phyloP scores from a whole-genome alignment of 164 flowering plant genomes.

The Magnolia sinica region DNA sequence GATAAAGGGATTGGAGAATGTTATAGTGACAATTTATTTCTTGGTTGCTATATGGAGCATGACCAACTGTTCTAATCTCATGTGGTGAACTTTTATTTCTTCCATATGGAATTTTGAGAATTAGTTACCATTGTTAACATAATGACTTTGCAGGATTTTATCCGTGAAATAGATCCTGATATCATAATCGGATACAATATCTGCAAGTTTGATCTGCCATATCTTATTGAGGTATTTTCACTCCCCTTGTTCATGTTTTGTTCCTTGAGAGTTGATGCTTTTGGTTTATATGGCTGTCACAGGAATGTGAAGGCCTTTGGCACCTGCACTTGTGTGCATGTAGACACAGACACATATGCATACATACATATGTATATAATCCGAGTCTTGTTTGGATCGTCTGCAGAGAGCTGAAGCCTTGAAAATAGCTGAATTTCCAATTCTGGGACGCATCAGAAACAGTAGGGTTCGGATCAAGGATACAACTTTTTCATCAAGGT shows the following conservation, averaged over 20 bases:
- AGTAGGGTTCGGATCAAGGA: constrained; percentile 82
- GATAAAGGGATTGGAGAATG: too few species aligned
- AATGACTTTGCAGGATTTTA: constrained; percentile 59
- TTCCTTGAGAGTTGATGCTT: neutral
- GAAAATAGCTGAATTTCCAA: constrained; percentile 83
- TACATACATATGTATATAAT: neutral
- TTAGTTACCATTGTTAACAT: constrained; percentile 1
- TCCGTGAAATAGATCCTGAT: constrained; percentile 94
- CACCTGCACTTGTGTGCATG: too few species aligned
- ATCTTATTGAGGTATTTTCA: constrained; percentile 79
- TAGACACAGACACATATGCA: neutral
- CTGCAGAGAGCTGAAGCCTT: constrained; percentile 78
- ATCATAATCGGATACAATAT: constrained; percentile 97
- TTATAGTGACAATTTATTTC: too few species aligned
- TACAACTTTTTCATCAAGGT: constrained; percentile 94
- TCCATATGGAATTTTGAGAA: neutral
- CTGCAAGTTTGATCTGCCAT: constrained; percentile 98
- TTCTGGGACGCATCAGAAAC: constrained; percentile 85
- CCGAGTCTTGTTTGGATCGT: constrained; percentile 4
- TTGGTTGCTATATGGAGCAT: neutral
- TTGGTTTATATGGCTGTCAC: too few species aligned
- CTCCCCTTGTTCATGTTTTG: constrained; percentile 1
- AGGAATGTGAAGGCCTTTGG: too few species aligned
- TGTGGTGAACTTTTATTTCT: neutral
- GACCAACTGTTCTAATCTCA: neutral